Base-by-base conservation (phyloP, 805 yeast genomes). In the Zygosaccharomyces siamensis region DNA sequence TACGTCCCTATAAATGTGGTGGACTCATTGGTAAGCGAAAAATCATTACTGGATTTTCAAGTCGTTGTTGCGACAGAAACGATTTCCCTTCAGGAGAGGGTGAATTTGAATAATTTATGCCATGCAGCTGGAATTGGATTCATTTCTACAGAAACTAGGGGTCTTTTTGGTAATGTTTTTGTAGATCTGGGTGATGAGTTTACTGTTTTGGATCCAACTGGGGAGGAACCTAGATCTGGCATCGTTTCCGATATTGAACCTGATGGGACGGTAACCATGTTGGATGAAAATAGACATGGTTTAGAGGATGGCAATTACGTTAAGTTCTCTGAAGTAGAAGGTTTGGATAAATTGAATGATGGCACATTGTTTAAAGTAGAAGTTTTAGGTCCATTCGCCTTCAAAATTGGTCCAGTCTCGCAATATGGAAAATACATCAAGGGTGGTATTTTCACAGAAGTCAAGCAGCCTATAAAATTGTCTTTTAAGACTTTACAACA, bases 341-440 rank as follows among this genome's bases (percentile, higher is more conserved):
- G 98, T 35, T 74, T 89, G 63, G 81, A 78, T 7, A 76, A 76
- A 53, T 72, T 89, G 53, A 87, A 90, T 65, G 83, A 82, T 57
- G 95, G 92, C 4, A 70, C 77, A 48, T 77, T 89, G 12, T 81
- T 75, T 64, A 84, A 86, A 63, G 79, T 93, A 46, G 84, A 82
- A 62, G 97, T 89, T 1, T 74, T 86, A 51, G 99, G 98, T 12
- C 99, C 99, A n/a, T 89, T 79, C 64, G 95, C 97, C 2, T 93
- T 86, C 75, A 82, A 80, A 63, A 80, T 92, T 50, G 80, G 77
- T 12, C 63, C 70, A 20, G 74, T 76, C 0, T 60, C 71, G 20
- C 76, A 80, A 47, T 73, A 79, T 49, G 96, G 90, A 20, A 67
- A 73, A 2, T 93, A 89, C 63, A 67, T 72, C 45, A 82, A 81